These are phyloP conservation scores for Craspedostauros australis DNA, from an alignment of 108 stramenopile genomes.

Conservation along the genomic window DNA sequence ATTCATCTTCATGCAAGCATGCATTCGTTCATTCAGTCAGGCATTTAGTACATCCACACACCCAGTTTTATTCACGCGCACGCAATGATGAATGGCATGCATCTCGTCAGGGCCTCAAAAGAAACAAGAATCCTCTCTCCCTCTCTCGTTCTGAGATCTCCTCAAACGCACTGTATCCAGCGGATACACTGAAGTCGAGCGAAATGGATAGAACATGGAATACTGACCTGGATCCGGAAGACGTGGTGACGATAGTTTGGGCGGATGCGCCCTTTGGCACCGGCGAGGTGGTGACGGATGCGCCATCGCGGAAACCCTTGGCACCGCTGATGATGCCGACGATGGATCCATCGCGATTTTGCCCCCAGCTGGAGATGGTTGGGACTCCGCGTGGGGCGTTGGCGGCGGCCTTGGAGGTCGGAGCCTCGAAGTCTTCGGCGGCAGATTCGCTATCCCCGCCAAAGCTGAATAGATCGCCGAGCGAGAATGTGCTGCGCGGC, in stretches of 20 bases:
- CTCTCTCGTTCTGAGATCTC: too few species aligned
- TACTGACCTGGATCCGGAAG: constrained; percentile 48
- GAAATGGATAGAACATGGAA: too few species aligned
- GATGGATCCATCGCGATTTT: constrained; percentile 2
- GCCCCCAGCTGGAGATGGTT: constrained; percentile 1
- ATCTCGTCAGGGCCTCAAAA: too few species aligned
- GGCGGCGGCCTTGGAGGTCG: background rate
- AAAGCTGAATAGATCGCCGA: constrained; percentile 12
- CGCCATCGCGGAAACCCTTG: constrained; percentile 57
- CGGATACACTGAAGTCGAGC: too few species aligned
- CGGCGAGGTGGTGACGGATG: constrained; percentile 56
- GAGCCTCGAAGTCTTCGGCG: background rate
- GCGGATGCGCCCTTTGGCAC: constrained; percentile 31
- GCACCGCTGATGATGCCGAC: constrained; percentile 37
- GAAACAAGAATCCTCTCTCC: too few species aligned
- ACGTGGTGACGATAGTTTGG: constrained; percentile 60
- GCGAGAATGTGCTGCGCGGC: constrained; percentile 13
- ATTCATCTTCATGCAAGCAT: too few species aligned
- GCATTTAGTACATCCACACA: too few species aligned
- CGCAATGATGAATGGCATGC: too few species aligned
- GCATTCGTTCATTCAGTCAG: too few species aligned
- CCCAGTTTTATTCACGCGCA: too few species aligned
- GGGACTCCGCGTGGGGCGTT: constrained; percentile 53
- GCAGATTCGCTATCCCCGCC: too few species aligned
- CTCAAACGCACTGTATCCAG: too few species aligned